A percentile compares a stretch with the other conserved stretches of the same genome.
Evolutionary conservation across 2,329 filamentous ascomycete genomes (phyloP).

Genomic region (Keithomyces neogunnii): DNA sequence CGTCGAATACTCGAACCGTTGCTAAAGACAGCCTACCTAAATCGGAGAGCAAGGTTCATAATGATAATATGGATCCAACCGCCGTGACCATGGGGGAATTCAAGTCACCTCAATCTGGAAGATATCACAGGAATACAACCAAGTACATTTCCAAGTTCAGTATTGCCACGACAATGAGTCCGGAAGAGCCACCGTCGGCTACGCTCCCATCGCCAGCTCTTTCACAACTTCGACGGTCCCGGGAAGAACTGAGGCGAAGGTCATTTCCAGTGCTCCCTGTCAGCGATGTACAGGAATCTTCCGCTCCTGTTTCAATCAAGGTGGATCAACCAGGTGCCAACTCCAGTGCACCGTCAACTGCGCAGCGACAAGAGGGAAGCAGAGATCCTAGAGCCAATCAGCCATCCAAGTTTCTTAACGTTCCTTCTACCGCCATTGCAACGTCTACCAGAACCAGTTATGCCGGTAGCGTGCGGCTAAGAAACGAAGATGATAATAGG

Average conservation of each 20-base stretch:
- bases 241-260: conserved; percentile 29
- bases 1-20: background rate
- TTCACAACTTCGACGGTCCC: conserved; percentile 6
- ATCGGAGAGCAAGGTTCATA: background rate
- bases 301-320: background rate
- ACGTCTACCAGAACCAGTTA: background rate
- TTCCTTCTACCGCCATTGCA: background rate
- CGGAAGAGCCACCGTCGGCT: conserved; percentile 7
- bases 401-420: background rate
- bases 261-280: conserved; percentile 43
- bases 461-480: conserved; percentile 1
- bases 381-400: background rate
- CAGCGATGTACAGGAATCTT: background rate
- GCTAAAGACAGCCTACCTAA: background rate
- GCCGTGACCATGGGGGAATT: background rate
- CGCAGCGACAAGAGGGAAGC: background rate
- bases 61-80: background rate
- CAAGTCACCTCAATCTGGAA: background rate
- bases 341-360: background rate
- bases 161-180: conserved; percentile 16
- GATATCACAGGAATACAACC: background rate
- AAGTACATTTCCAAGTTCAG: conserved; percentile 22
- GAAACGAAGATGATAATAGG: conserved; percentile 18
- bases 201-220: conserved; percentile 4
- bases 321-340: background rate